A percentile compares a stretch with the other conserved stretches of the same genome.
These are phyloP conservation scores for Pestalotiopsis sp. DNA, from an alignment of 2,329 filamentous ascomycete genomes.

Conservation along the genomic window DNA sequence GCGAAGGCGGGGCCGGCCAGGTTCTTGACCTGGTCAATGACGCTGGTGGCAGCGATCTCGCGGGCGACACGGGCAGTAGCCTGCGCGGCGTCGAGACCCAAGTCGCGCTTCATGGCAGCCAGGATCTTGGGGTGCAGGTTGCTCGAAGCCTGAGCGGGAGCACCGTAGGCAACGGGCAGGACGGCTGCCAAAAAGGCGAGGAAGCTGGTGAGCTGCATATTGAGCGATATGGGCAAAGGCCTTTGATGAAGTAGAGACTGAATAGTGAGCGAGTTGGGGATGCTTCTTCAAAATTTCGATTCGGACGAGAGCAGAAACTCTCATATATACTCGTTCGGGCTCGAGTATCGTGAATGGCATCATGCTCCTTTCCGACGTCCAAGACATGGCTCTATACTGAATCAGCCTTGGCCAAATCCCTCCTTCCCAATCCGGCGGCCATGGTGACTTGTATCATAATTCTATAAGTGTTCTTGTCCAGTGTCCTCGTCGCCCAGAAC, in stretches of 20 bases:
- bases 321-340: slow-evolving; percentile 25
- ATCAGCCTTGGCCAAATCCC: slow-evolving; percentile 18
- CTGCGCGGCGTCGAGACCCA: slow-evolving; percentile 39
- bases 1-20: slow-evolving; percentile 36
- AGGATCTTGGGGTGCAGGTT: slow-evolving; percentile 42
- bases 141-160: slow-evolving; percentile 35
- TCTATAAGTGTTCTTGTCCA: not conserved
- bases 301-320: slow-evolving; percentile 19
- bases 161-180: slow-evolving; percentile 42
- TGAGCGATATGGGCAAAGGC: slow-evolving; percentile 26
- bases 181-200: slow-evolving; percentile 39
- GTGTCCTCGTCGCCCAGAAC: not conserved
- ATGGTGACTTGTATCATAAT: not conserved
- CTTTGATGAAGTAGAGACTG: slow-evolving; percentile 24
- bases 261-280: slow-evolving; percentile 27
- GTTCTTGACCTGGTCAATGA: slow-evolving; percentile 38
- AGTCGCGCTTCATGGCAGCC: slow-evolving; percentile 45
- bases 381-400: slow-evolving; percentile 17
- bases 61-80: slow-evolving; percentile 40
- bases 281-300: slow-evolving; percentile 23
- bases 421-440: slow-evolving; percentile 22
- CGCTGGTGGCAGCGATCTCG: slow-evolving; percentile 36
- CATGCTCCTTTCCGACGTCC: slow-evolving; percentile 21
- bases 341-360: slow-evolving; percentile 19
- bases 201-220: slow-evolving; percentile 41